Conservation (phyloP, 371 early-diverging fungal species). For the Capniomyces stellatus region DNA sequence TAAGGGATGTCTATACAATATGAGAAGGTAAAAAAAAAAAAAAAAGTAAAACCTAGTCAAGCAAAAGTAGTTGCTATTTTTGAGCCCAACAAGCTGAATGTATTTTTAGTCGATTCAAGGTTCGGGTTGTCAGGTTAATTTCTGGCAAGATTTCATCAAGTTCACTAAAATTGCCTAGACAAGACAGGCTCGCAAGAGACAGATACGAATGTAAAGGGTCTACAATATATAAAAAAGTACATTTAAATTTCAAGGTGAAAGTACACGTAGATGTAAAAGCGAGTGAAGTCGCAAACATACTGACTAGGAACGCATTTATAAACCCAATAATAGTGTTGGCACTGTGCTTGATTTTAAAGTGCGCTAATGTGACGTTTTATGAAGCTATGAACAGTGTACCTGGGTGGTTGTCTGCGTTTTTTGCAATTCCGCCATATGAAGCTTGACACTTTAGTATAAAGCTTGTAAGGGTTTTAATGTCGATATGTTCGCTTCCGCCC, state of each 20-base stretch:
- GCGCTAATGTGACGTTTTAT: neutral
- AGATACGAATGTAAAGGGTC: constrained; percentile 5
- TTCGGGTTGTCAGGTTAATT: neutral
- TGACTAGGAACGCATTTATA: neutral
- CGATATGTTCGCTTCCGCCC: constrained; percentile 39
- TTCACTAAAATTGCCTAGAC: neutral
- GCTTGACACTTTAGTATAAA: constrained; percentile 49
- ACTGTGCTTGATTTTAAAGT: neutral
- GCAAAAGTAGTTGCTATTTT: too few relatives aligned
- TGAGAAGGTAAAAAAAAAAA: too few relatives aligned
- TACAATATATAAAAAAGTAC: neutral
- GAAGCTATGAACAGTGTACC: constrained; percentile 15
- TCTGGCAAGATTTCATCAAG: neutral
- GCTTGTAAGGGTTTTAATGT: constrained; percentile 27
- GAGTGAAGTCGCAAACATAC: neutral
- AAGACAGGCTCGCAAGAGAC: neutral
- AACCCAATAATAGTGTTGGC: neutral
- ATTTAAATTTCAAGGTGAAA: neutral
- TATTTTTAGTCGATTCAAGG: neutral
- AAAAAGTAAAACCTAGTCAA: too few relatives aligned
- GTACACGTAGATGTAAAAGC: neutral
- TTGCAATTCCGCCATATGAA: constrained; percentile 60
- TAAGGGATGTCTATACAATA: too few relatives aligned
- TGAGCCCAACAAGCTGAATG: neutral
- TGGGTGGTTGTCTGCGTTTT: constrained; percentile 34